Percentiles rank a stretch among this genome's conserved stretches.
phyloP scores from a whole-genome alignment of 805 yeast species.

The Hanseniaspora valbyensis region DNA sequence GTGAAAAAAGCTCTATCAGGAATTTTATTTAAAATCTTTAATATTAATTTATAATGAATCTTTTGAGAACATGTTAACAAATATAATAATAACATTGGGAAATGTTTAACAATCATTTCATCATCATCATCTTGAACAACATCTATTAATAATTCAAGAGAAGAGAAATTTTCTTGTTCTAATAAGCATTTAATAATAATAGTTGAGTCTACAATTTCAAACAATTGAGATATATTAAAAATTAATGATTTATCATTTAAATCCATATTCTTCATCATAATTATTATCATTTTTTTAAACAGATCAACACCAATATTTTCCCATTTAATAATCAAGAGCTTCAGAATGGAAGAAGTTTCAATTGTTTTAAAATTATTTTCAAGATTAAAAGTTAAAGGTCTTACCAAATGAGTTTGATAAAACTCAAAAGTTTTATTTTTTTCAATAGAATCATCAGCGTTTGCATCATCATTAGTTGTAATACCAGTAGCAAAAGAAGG shows the following conservation, averaged over 20 bases:
- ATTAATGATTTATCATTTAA: conserved; percentile 33
- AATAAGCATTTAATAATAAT: conserved; percentile 53
- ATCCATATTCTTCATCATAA: conserved; percentile 45
- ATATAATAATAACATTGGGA: conserved; percentile 57
- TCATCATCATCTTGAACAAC: conserved; percentile 46
- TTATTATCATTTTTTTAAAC: conserved; percentile 58
- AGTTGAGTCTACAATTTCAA: conserved; percentile 75
- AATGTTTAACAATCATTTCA: conserved; percentile 66
- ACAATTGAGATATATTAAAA: conserved; percentile 53
- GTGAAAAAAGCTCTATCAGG: conserved; percentile 58
- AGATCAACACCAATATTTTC: conserved; percentile 67
- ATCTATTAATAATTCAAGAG: conserved; percentile 46
- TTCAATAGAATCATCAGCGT: too few species aligned
- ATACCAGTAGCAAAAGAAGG: too few species aligned
- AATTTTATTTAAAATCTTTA: conserved; percentile 39
- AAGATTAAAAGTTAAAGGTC: conserved; percentile 43
- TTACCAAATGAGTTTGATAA: conserved; percentile 48
- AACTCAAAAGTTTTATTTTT: conserved; percentile 31
- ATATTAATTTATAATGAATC: conserved; percentile 33
- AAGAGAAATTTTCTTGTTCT: conserved; percentile 40
- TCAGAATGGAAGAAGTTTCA: conserved; percentile 51
- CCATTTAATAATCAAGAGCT: conserved; percentile 84
- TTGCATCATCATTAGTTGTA: not conserved
- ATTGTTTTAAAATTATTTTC: conserved; percentile 33
- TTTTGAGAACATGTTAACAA: conserved; percentile 28